A percentile compares a stretch with the other conserved stretches of the same genome.
Conservation (phyloP, 129 eudicot species). For the Artemisia annua region DNA sequence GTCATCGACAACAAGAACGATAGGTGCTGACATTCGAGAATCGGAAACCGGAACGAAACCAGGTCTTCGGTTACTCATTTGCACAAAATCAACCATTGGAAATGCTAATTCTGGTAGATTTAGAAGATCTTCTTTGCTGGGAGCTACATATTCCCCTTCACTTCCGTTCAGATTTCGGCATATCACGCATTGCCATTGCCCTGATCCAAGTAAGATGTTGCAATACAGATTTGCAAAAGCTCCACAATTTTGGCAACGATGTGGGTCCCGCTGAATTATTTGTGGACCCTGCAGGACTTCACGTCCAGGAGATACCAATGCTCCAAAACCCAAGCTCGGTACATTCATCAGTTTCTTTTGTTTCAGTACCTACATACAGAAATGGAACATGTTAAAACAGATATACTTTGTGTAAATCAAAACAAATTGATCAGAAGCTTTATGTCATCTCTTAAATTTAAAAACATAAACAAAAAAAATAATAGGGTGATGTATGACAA, state of each 20-base stretch:
- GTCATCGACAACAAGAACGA: constrained; percentile 88
- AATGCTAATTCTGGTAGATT: constrained; percentile 78
- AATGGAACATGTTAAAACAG: not conserved
- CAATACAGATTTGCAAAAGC: constrained; percentile 83
- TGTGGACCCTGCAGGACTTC: constrained; percentile 80
- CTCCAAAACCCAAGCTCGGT: constrained; percentile 91
- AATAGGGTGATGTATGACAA: not conserved
- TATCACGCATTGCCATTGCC: constrained; percentile 96
- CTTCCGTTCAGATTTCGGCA: constrained; percentile 84
- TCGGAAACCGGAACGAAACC: constrained; percentile 90
- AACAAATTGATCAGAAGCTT: not conserved
- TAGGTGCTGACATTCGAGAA: constrained; percentile 75
- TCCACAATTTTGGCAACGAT: constrained; percentile 89
- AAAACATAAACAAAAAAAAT: not conserved
- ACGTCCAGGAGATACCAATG: constrained; percentile 78
- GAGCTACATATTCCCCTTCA: constrained; percentile 87
- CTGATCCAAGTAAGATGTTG: constrained; percentile 84
- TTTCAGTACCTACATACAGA: constrained; percentile 55
- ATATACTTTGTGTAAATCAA: not conserved
- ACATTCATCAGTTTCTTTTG: constrained; percentile 77
- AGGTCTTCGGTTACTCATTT: constrained; percentile 63
- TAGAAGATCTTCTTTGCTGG: constrained; percentile 74
- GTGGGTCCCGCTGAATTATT: constrained; percentile 85
- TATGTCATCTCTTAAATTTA: not conserved
- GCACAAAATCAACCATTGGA: constrained; percentile 79